These are phyloP conservation scores for Tolypocladium paradoxum DNA, from an alignment of 2,329 filamentous ascomycete species.

Conservation along the genomic window DNA sequence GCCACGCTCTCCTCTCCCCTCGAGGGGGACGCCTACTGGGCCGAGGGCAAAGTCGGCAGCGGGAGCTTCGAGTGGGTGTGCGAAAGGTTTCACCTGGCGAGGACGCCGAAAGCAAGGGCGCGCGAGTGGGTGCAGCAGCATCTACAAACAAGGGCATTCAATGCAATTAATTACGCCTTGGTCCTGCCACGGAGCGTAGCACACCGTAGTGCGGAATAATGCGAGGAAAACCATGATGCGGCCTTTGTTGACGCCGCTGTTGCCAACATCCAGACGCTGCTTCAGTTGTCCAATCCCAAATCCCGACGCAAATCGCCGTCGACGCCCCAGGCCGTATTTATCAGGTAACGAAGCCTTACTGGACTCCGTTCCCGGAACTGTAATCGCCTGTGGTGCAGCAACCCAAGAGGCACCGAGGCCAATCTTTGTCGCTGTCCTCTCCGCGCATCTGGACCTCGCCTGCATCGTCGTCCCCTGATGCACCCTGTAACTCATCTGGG, in stretches of 20 bases:
- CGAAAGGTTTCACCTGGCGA: constrained; percentile 30
- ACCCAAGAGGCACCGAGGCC: too few species aligned
- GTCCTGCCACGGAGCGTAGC: too few species aligned
- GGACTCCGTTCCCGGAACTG: too few species aligned
- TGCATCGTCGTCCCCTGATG: not conserved
- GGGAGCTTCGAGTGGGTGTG: constrained; percentile 37
- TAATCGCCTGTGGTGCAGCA: too few species aligned
- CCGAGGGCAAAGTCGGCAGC: constrained; percentile 6
- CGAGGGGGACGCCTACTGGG: constrained; percentile 40
- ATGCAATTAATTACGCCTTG: not conserved
- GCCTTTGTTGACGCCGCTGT: not conserved
- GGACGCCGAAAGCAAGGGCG: not conserved
- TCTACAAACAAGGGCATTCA: not conserved
- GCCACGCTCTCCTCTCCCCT: constrained; percentile 31
- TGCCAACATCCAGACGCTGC: not conserved
- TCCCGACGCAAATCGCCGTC: not conserved
- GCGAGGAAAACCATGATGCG: not conserved
- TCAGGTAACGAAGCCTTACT: too few species aligned
- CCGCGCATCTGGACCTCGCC: too few species aligned
- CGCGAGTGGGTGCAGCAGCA: not conserved
- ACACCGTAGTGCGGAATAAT: too few species aligned
- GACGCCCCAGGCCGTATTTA: too few species aligned
- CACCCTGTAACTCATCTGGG: not conserved
- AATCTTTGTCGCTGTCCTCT: too few species aligned
- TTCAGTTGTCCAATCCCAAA: not conserved